Evolutionary conservation across 2,329 filamentous ascomycete genomes (phyloP).

Genomic region (Phaeosphaeriaceae sp.): DNA sequence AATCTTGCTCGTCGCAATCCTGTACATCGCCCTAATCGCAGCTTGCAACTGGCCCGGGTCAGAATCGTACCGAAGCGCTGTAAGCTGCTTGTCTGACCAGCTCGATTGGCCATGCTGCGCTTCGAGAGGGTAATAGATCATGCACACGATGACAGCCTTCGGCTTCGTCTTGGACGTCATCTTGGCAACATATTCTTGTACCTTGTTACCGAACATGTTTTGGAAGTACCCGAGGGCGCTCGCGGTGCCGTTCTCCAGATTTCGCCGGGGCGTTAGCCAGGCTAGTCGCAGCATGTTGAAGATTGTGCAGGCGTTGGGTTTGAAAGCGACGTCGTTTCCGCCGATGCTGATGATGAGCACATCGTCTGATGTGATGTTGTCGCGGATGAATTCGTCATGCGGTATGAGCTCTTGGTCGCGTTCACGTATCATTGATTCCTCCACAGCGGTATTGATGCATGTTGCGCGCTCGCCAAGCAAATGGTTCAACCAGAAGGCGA

Average conservation of each 20-base stretch:
- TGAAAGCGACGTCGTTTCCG: slow-evolving; percentile 46
- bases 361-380: slow-evolving; percentile 39
- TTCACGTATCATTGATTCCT: slow-evolving; percentile 44
- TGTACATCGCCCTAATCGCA: slow-evolving; percentile 43
- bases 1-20: slow-evolving; percentile 36
- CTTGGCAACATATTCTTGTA: slow-evolving; percentile 34
- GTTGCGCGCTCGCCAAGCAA: slow-evolving; percentile 39
- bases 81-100: slow-evolving; percentile 44
- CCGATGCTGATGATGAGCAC: slow-evolving; percentile 47
- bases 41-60: slow-evolving; percentile 40
- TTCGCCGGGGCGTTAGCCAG: slow-evolving; percentile 33
- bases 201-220: slow-evolving; percentile 36
- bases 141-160: slow-evolving; percentile 44
- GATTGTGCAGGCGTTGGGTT: slow-evolving; percentile 35
- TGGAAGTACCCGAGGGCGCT: slow-evolving; percentile 41
- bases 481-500: slow-evolving; percentile 49
- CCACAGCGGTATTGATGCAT: slow-evolving; percentile 45
- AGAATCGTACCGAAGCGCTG: slow-evolving; percentile 38
- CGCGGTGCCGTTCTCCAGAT: slow-evolving; percentile 32
- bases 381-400: slow-evolving; percentile 46
- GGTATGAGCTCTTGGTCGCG: slow-evolving; percentile 33
- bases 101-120: slow-evolving; percentile 30
- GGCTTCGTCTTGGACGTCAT: slow-evolving; percentile 40
- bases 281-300: slow-evolving; percentile 42
- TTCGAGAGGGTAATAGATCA: slow-evolving; percentile 50